Percentiles rank a stretch among this genome's conserved stretches.
Evolutionary conservation across 163 green algal genomes (phyloP).

Genomic region (Chlamydomonas reinhardtii): DNA sequence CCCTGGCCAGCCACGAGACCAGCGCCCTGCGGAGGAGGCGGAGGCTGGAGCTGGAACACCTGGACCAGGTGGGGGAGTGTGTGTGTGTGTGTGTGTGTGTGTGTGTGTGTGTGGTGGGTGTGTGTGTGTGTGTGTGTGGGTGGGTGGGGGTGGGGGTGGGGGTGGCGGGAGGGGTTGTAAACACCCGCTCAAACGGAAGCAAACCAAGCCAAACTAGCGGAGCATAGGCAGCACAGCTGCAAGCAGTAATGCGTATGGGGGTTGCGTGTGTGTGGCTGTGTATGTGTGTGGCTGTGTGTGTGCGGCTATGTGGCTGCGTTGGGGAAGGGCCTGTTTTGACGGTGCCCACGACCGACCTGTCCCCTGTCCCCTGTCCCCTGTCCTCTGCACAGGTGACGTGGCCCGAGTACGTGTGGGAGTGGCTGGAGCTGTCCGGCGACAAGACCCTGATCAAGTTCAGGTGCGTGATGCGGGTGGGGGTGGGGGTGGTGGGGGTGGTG

Average conservation of each 20-base stretch:
- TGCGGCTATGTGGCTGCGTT: too few relatives aligned
- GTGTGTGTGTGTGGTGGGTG: not conserved
- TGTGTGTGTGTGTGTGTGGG: not conserved
- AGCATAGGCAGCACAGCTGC: too few relatives aligned
- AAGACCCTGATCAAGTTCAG: conserved; percentile 15
- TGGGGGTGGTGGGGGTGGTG: not conserved
- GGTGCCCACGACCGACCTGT: too few relatives aligned
- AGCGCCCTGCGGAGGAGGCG: conserved; percentile 61
- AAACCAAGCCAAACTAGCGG: too few relatives aligned
- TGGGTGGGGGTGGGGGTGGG: not conserved
- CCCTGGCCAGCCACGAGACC: conserved; percentile 76
- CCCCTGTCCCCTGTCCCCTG: too few relatives aligned
- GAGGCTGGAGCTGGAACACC: conserved; percentile 70
- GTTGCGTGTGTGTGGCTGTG: not conserved
- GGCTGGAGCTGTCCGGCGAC: conserved; percentile 56
- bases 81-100: not conserved
- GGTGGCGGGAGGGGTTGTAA: not conserved
- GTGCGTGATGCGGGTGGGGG: not conserved
- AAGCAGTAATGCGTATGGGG: too few relatives aligned
- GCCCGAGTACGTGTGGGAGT: conserved; percentile 88
- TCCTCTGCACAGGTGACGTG: conserved; percentile 75
- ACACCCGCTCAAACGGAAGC: not conserved
- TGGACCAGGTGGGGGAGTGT: conserved; percentile 69
- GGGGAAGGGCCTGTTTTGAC: too few relatives aligned
- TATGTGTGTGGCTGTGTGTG: not conserved